These are phyloP conservation scores for Tolypocladium guangdongense DNA, from an alignment of 2,329 filamentous ascomycete genomes.

Conservation along the genomic window DNA sequence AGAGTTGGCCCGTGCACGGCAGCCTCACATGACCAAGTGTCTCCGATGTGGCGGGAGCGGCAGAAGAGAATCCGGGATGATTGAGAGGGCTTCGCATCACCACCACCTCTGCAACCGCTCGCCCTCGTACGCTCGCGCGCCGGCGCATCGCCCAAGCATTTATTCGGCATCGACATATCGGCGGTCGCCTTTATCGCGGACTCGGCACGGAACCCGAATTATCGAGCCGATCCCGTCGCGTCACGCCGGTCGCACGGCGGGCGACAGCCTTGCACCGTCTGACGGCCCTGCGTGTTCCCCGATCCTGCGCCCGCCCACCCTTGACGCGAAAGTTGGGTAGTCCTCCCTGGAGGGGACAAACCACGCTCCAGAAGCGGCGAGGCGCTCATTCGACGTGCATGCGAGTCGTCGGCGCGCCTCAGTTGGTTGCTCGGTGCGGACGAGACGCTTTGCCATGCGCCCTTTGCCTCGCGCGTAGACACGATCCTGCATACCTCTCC, in stretches of 20 bases:
- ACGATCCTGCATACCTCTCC: constrained; percentile 4
- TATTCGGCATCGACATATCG: neutral
- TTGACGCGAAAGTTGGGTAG: neutral
- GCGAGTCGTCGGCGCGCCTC: constrained; percentile 5
- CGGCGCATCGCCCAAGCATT: neutral
- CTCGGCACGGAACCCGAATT: neutral
- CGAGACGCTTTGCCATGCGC: constrained; percentile 12
- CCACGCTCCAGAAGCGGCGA: neutral
- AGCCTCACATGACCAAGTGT: constrained; percentile 20
- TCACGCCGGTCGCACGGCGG: neutral
- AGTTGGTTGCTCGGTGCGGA: constrained; percentile 10
- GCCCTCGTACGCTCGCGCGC: neutral
- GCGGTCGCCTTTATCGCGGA: neutral
- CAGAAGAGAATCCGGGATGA: neutral
- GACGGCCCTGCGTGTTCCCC: neutral
- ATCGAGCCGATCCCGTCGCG: neutral
- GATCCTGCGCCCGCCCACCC: neutral
- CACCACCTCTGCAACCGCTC: neutral
- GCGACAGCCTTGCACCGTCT: neutral
- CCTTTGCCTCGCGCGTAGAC: constrained; percentile 7
- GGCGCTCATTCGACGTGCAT: constrained; percentile 1
- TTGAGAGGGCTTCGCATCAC: neutral
- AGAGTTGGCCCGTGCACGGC: constrained; percentile 14
- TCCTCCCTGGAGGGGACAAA: neutral
- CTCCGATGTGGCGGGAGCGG: constrained; percentile 3